These are phyloP conservation scores for Eucalyptus urophylla DNA, from an alignment of 345 rosid species.

Conservation along the genomic window DNA sequence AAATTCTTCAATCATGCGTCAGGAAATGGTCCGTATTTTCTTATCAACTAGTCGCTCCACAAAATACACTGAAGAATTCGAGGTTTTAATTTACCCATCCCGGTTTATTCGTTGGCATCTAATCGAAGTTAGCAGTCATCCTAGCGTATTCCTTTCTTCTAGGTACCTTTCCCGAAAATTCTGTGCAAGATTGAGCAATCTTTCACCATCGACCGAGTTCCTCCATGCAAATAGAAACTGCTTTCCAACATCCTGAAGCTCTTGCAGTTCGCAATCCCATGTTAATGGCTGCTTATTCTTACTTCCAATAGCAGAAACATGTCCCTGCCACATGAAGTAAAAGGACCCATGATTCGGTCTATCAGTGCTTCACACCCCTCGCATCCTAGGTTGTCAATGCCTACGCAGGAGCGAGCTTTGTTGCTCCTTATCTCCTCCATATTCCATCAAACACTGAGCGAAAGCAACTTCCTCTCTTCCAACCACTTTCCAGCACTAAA, in stretches of 20 bases:
- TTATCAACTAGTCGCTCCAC: background rate
- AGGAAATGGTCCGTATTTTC: background rate
- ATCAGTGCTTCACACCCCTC: background rate
- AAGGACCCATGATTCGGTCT: background rate
- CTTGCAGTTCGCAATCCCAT: background rate
- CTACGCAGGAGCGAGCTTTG: background rate
- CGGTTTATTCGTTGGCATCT: background rate
- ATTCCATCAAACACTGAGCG: background rate
- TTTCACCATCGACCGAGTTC: background rate
- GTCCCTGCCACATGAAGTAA: background rate
- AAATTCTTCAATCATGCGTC: background rate
- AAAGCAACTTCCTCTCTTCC: background rate
- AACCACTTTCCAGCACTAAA: background rate
- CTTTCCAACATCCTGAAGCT: background rate
- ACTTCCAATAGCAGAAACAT: background rate
- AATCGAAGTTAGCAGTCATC: background rate
- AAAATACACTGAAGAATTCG: background rate
- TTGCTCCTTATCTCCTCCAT: background rate
- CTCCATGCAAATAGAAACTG: background rate
- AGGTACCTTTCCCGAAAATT: background rate
- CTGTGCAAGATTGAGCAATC: background rate
- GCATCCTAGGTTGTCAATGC: background rate
- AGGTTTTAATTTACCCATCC: background rate
- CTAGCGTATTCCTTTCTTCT: background rate
- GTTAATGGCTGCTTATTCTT: background rate